Evolutionary conservation across 805 yeast genomes (phyloP).

Genomic region (Huiozyma sinensis): DNA sequence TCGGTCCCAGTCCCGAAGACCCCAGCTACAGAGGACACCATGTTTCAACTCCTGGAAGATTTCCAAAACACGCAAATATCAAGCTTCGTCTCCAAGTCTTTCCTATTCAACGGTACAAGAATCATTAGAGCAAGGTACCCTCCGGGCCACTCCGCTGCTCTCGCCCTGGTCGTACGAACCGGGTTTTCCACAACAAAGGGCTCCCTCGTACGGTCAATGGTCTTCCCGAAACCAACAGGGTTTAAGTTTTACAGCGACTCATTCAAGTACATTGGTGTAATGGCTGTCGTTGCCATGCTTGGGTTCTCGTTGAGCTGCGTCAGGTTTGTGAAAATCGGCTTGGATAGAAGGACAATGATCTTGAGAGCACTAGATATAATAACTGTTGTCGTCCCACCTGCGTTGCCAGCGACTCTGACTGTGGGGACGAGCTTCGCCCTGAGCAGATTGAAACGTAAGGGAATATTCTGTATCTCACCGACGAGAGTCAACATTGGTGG

Average conservation of each 20-base stretch:
- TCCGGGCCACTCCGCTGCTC: conserved; percentile 41
- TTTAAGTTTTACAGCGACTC: conserved; percentile 92
- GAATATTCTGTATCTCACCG: conserved; percentile 86
- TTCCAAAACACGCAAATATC: conserved; percentile 47
- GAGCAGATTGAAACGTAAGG: conserved; percentile 53
- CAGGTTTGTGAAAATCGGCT: conserved; percentile 68
- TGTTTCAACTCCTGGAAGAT: conserved; percentile 46
- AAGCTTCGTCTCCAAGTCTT: conserved; percentile 59
- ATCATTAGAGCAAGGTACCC: conserved; percentile 72
- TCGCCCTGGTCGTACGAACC: conserved; percentile 79
- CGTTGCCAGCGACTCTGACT: conserved; percentile 92
- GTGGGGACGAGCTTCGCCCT: conserved; percentile 94
- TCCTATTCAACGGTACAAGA: conserved; percentile 80
- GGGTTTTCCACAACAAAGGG: conserved; percentile 97
- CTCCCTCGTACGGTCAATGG: conserved; percentile 84
- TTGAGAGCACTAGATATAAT: conserved; percentile 87
- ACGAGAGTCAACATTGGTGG: conserved; percentile 95
- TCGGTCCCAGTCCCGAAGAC: conserved; percentile 89
- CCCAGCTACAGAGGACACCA: conserved; percentile 52
- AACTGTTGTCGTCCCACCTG: conserved; percentile 97
- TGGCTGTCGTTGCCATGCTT: conserved; percentile 72
- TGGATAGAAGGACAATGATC: conserved; percentile 59
- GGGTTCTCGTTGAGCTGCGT: conserved; percentile 81
- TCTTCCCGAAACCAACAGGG: conserved; percentile 89
- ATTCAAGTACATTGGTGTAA: conserved; percentile 89